Conservation (phyloP, 1,284 basidiomycete species). For the Microbotryomycetes sp. region DNA sequence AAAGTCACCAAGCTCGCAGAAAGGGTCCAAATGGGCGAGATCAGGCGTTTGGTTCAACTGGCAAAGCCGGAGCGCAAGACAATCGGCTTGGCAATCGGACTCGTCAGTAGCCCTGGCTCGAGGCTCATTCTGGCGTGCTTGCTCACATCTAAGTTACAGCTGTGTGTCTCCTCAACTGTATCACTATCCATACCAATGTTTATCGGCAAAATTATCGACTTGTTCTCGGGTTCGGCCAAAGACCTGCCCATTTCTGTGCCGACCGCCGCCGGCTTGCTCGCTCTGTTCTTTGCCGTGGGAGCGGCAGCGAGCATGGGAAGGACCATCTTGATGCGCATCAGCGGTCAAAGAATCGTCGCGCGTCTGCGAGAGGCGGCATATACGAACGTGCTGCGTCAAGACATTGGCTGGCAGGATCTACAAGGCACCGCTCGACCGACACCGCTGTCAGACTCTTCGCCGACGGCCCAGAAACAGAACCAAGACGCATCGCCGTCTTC, state of each 20-base stretch:
- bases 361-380: constrained; percentile 78
- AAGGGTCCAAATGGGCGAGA: constrained; percentile 29
- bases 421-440: constrained; percentile 20
- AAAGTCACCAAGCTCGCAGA: constrained; percentile 3
- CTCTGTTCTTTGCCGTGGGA: constrained; percentile 76
- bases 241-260: constrained; percentile 56
- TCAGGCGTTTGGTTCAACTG: constrained; percentile 45
- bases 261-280: constrained; percentile 67
- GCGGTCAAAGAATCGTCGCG: constrained; percentile 85
- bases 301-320: constrained; percentile 81
- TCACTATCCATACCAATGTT: constrained; percentile 86
- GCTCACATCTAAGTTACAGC: constrained; percentile 6
- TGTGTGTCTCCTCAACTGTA: constrained; percentile 50
- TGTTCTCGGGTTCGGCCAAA: constrained; percentile 45
- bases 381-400: constrained; percentile 65
- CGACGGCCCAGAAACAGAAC: background rate
- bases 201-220: constrained; percentile 84
- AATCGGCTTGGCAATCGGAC: constrained; percentile 60
- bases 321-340: constrained; percentile 78
- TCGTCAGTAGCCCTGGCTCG: constrained; percentile 47
- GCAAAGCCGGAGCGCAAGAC: constrained; percentile 71
- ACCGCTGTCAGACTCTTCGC: background rate
- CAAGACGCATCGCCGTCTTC: constrained; percentile 3
- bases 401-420: constrained; percentile 36
- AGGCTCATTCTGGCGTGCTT: background rate